Evolutionary conservation across 192 early-diverging fungal genomes (phyloP).

Genomic region (Backusella tarrabulga): DNA sequence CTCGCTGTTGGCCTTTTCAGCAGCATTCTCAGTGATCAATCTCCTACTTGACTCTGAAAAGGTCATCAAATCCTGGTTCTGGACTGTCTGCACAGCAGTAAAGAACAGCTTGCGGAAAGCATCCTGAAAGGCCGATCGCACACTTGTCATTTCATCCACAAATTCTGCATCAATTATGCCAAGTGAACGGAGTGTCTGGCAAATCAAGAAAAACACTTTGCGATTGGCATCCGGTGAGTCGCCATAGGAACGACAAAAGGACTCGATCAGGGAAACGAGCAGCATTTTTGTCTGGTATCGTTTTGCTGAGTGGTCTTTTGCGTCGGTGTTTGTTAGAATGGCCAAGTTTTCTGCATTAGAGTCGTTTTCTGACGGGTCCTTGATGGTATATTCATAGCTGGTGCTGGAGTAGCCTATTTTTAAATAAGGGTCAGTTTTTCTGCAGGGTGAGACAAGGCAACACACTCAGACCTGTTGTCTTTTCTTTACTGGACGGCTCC

Average conservation of each 20-base stretch:
- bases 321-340: background rate
- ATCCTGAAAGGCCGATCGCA: constrained; percentile 81
- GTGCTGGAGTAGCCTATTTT: background rate
- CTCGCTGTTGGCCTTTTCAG: background rate
- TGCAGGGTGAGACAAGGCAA: background rate
- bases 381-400: background rate
- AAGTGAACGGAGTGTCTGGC: constrained; percentile 82
- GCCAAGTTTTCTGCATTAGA: background rate
- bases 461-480: background rate
- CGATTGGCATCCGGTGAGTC: constrained; percentile 83
- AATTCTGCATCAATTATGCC: constrained; percentile 76
- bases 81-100: constrained; percentile 72
- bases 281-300: constrained; percentile 73
- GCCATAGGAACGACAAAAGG: constrained; percentile 88
- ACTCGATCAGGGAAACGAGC: constrained; percentile 86
- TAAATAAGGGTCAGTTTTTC: background rate
- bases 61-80: constrained; percentile 35
- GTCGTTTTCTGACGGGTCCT: background rate
- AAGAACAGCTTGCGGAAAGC: constrained; percentile 84
- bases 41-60: background rate
- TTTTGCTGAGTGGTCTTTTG: constrained; percentile 7
- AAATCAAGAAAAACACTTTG: constrained; percentile 83
- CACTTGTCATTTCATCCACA: constrained; percentile 69
- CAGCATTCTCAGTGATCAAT: constrained; percentile 9
- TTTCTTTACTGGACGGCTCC: background rate